Evolutionary conservation across 108 stramenopile species (phyloP), one percentile per base, ranked within the genome.

Genomic region (Mediolabrus comicus): DNA sequence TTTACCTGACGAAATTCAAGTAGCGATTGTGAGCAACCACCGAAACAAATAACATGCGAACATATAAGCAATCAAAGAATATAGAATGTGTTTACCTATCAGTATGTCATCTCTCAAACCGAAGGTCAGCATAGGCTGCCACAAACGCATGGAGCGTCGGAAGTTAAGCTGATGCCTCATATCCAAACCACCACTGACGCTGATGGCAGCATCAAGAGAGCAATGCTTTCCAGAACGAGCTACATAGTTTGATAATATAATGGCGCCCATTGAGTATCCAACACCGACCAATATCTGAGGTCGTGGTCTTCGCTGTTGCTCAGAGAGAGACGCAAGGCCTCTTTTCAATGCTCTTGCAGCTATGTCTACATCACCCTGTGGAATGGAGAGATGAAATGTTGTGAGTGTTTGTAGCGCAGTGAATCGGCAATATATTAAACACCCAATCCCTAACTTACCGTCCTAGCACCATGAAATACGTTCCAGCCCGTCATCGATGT

Each of bases 81-180:
- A n/a, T n/a, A n/a, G n/a, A n/a, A n/a, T n/a, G n/a, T n/a, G n/a
- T 62, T 93, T 90, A 34, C 85, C 86, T 16, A 91, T 32, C 2
- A 93, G 36, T 51, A 94, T 87, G 14, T 84, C 77, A 26, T 75
- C 83, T 30, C 89, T 55, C 49, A 90, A 62, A 2, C 67, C 77
- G 49, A 84, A 74, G 0, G 94, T 86, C 8, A 97, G 72, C 69
- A 96, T 81, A 0, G 97, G 97, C 71, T 97, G 97, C 95, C 95
- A 97, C 12, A 96, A 60, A 26, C 88, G 79, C 71, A 84, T 86
- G 8, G 87, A 82, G 36, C 96, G 88, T 29, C 59, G 57, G 49
- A 80, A 86, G 59, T 84, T 56, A 9, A 77, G 56, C 35, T 92
- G 78, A 54, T 82, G 80, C 10, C 88, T 67, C 88, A 91, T 92